phyloP scores from a whole-genome alignment of 371 early-diverging fungal species.

The Mucor mucedo region DNA sequence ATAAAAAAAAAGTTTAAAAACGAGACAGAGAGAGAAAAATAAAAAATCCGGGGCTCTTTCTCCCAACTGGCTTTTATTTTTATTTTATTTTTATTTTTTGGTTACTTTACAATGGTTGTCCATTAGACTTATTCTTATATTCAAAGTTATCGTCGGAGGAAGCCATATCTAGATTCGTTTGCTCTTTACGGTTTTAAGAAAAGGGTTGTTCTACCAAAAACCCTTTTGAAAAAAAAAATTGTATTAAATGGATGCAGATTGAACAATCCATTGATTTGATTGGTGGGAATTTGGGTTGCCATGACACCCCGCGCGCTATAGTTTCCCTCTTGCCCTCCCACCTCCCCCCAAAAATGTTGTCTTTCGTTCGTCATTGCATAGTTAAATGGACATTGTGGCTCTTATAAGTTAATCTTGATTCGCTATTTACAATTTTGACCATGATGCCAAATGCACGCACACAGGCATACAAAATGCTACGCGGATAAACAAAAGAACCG shows the following conservation, averaged over 20 bases:
- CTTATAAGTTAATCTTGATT: too few species aligned
- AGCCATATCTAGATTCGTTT: background rate
- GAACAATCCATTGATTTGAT: constrained; percentile 9
- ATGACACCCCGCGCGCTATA: too few species aligned
- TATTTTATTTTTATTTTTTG: background rate
- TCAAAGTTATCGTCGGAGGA: background rate
- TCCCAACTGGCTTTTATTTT: background rate
- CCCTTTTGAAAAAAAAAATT: too few species aligned
- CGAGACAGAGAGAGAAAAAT: background rate
- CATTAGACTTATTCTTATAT: constrained; percentile 1
- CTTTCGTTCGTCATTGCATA: too few species aligned
- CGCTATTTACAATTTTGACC: too few species aligned
- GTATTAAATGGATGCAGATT: constrained; percentile 19
- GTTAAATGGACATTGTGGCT: too few species aligned
- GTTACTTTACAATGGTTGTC: constrained; percentile 1
- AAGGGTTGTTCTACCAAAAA: background rate
- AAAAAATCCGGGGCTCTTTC: constrained; percentile 3
- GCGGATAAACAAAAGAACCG: background rate
- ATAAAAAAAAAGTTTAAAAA: background rate
- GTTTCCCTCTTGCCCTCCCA: too few species aligned
- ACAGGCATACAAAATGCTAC: too few species aligned
- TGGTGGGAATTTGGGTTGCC: background rate
- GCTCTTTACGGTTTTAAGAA: background rate
- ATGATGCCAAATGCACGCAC: too few species aligned
- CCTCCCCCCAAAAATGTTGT: too few species aligned